Base-by-base conservation (phyloP, 306 rosid species). In the Clitoria ternatea region DNA sequence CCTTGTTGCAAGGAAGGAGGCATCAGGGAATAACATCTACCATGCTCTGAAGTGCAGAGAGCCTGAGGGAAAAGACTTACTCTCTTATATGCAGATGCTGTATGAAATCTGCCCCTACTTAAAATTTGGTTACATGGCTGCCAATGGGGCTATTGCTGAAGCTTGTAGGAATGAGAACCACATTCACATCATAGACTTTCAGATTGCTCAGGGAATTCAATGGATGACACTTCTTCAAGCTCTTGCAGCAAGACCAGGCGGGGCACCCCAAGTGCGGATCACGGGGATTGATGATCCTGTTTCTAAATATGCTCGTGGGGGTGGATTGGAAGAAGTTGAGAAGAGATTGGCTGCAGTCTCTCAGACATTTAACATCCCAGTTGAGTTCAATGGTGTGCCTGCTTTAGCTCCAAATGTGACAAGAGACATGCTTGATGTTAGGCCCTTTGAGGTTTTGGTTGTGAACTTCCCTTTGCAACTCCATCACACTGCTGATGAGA, bases 171-270 rank as follows among this genome's bases (percentile, higher is more conserved):
- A 82, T 17, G 96, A 85, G 81, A 89, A 92, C 23, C 78, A 29
- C n/a, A 89, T 92, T 69, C 98, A 92, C 85, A 92, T 92, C 27
- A 68, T 92, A 75, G 96, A 92, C 73, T 92, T 89, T 65, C 98
- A 87, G 83, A 92, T 92, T 77, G 84, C 83, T 77, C 90, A 85
- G 70, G 98, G 98, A 33, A 73, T 76, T 10, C 94, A 89, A 55
- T 89, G 98, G 98, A 50, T 76, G 53, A 89, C 98, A 61, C 96
- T 92, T 54, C 98, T 92, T 65, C 98, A 92, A 80, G 98, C 98
- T 36, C 90, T 92, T 53, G 96, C 94, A 6, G 94, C 94, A 17
- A 82, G 96, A 35, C 98, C 98, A 0, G 39, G 88, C 71, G 98
- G 98, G 17, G 80, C 96, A 17, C 96, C 98, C 8, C 83, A 64